Base-by-base conservation (phyloP, 176 grass and related monocot species). In the Carex cristatella region DNA sequence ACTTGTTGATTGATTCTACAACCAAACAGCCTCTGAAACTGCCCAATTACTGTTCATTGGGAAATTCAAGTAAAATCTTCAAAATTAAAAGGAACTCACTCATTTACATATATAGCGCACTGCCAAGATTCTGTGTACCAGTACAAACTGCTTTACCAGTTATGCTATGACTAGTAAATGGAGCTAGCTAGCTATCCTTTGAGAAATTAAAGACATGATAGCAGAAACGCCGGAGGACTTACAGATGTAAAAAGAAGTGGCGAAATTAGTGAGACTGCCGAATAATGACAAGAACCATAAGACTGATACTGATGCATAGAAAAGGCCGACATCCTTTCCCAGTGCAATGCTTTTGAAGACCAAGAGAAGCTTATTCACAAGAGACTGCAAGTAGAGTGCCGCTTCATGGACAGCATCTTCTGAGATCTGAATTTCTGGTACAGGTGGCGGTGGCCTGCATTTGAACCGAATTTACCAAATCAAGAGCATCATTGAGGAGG, bases 381-480 rank as follows among this genome's bases (percentile, higher is more conserved):
- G 44, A 19, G 86, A 84, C 11, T 85, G 87, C 78, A 91, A 37
- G 86, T 87, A 73, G 19, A 75, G 72, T 69, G 86, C 88, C 35
- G 59, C 86, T 86, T 91, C 69, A 67, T 91, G 83, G 51, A 91
- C 70, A 23, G 53, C 79, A 81, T 88, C 77, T 86, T 87, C 91
- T 14, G 91, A 86, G 9, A 97, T 62, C 16, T 46, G 78, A 83
- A 97, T 81, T 31, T 86, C 59, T 14, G 91, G 74, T 16, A 78
- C 74, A 87, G 91, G 89, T 68, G 94, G 94, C 79, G 69, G 86
- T 28, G 94, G 91, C 84, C 94, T 94, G 89, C 30, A 61, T 49
- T 30, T 1, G 4, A 11, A 66, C 61, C 4, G 1, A 65, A 65
- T 32, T 30, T 65, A 65, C 63, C 23, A 68, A 68, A 68, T 37